Evolutionary conservation across 2,329 filamentous ascomycete species (phyloP).

Genomic region (Aspergillus clavatus): DNA sequence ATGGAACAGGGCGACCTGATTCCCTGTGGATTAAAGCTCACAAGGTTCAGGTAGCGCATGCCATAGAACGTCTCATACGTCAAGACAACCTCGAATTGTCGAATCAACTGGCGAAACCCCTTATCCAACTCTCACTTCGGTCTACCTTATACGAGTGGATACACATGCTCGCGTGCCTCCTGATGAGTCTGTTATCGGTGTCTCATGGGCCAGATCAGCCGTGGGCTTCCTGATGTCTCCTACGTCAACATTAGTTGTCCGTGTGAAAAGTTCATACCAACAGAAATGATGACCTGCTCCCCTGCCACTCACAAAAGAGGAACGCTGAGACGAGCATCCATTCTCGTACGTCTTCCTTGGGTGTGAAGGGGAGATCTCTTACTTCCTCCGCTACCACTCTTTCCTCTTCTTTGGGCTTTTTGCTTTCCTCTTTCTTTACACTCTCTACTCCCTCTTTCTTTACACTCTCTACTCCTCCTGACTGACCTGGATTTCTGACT

Average conservation of each 20-base stretch:
- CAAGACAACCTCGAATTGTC: constrained; percentile 14
- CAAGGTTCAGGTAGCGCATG: constrained; percentile 10
- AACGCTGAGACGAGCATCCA: background rate
- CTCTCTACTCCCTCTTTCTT: constrained; percentile 1
- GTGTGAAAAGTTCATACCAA: background rate
- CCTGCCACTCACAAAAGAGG: background rate
- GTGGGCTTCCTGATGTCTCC: constrained; percentile 22
- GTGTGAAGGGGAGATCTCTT: background rate
- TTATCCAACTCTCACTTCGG: background rate
- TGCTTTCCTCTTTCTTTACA: constrained; percentile 1
- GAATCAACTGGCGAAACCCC: constrained; percentile 9
- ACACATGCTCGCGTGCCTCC: background rate
- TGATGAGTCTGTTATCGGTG: background rate
- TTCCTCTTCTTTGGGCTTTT: background rate
- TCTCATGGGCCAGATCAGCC: constrained; percentile 2
- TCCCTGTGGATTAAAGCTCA: constrained; percentile 5
- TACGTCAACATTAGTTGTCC: constrained; percentile 32
- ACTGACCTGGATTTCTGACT: background rate
- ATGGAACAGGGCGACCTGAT: background rate
- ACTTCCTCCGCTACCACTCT: background rate
- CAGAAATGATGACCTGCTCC: background rate
- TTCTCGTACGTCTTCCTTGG: background rate
- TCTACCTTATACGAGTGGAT: background rate
- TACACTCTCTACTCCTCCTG: constrained; percentile 3
- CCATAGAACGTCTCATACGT: constrained; percentile 18